Evolutionary conservation across 2,329 filamentous ascomycete genomes (phyloP).

Genomic region (Fusarium tricinctum): DNA sequence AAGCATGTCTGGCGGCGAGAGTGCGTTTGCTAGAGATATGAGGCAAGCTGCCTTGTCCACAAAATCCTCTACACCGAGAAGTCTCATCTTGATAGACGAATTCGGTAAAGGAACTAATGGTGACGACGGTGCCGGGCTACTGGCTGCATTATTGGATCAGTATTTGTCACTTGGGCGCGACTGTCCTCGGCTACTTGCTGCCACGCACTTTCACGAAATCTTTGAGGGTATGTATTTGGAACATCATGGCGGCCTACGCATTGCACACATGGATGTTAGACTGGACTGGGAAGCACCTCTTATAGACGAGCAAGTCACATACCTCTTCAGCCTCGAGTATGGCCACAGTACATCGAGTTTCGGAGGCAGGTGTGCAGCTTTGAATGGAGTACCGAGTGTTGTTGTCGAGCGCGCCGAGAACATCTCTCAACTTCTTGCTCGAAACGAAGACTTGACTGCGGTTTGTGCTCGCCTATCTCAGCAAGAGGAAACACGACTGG

Average conservation of each 20-base stretch:
- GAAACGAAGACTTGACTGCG: slow-evolving; percentile 81
- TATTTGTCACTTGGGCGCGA: slow-evolving; percentile 63
- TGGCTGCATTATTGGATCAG: slow-evolving; percentile 70
- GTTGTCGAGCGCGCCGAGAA: slow-evolving; percentile 83
- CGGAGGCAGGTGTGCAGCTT: slow-evolving; percentile 84
- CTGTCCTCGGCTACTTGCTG: slow-evolving; percentile 70
- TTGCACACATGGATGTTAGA: slow-evolving; percentile 80
- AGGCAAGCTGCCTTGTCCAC: slow-evolving; percentile 87
- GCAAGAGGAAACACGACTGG: slow-evolving; percentile 75
- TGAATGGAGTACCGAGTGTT: slow-evolving; percentile 83
- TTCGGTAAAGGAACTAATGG: slow-evolving; percentile 78
- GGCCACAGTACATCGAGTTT: slow-evolving; percentile 86
- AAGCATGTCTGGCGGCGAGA: slow-evolving; percentile 70
- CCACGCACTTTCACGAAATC: slow-evolving; percentile 79
- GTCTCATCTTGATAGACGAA: slow-evolving; percentile 91
- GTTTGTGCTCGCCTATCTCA: slow-evolving; percentile 77
- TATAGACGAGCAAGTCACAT: slow-evolving; percentile 75
- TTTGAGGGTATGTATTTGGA: slow-evolving; percentile 74
- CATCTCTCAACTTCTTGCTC: slow-evolving; percentile 75
- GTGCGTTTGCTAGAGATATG: slow-evolving; percentile 81
- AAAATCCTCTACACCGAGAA: slow-evolving; percentile 79
- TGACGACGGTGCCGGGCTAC: slow-evolving; percentile 70
- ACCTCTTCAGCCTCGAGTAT: slow-evolving; percentile 77
- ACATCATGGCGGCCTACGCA: slow-evolving; percentile 64
- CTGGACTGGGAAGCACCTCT: slow-evolving; percentile 66